Evolutionary conservation across 805 yeast genomes (phyloP), one percentile per base, ranked within the genome.

Genomic region (Barnettozyma populi): DNA sequence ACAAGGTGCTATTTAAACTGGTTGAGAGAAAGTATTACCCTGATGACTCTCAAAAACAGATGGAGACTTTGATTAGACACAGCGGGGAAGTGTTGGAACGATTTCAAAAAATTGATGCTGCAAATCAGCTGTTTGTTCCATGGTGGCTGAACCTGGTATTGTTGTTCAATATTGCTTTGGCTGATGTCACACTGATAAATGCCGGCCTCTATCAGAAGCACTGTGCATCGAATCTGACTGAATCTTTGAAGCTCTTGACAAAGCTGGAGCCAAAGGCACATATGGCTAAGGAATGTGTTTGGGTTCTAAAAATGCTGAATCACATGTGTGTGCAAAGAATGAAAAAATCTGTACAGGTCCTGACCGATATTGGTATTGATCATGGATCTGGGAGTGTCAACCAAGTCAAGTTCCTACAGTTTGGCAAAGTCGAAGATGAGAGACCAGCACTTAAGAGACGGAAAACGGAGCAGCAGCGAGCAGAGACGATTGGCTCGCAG

Each of bases 241-340:
- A 48, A 18, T 45, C 60, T 10, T 56, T 62, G 48, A 23, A 41
- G 9, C 46, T 61, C 2, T 57, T 67, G 53, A 46, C 48, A 37
- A 11, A 49, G 60, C 16, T 67, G 54, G 50, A 64, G 60, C 29
- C 46, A 18, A 40, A 55, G 55, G 73, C 54, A 7, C 56, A 56
- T 16, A 80, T 80, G 86, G 76, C 74, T 11, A 68, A 71, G 39
- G 86, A 80, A 57, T 77, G 83, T 55, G 55, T 78, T n/a, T 81
- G 86, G 86, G 79, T 76, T 2, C 55, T 81, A 37, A 78, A 78
- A 51, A 75, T 74, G 69, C 64, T 78, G 49, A 79, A 78, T 55
- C 77, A 74, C 50, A 70, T 79, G 55, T 62, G 75, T 41, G 62
- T 72, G n/a, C 61, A 76, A 44, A 63, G 78, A 41, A 62, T 77